Conservation (phyloP, 257 asterid genomes). For the Rehmannia glutinosa region DNA sequence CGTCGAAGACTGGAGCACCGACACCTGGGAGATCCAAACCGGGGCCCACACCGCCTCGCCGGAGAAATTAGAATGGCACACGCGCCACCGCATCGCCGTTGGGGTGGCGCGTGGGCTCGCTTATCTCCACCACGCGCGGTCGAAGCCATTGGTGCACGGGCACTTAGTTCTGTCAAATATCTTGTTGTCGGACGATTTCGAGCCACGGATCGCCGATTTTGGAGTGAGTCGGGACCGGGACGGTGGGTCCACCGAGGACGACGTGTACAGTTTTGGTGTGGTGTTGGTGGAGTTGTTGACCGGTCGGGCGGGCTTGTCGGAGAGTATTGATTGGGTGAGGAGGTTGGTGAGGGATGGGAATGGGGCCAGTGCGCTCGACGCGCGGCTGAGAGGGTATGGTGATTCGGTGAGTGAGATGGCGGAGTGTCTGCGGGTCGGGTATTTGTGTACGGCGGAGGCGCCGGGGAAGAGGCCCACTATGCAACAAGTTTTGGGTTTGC, state of each 20-base stretch:
- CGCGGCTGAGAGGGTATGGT: conserved; percentile 42
- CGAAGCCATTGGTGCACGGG: conserved; percentile 84
- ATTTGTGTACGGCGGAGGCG: conserved; percentile 79
- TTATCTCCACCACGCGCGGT: conserved; percentile 83
- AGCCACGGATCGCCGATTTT: conserved; percentile 76
- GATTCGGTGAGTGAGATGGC: conserved; percentile 73
- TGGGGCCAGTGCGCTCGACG: conserved; percentile 57
- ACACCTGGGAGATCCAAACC: conserved; percentile 77
- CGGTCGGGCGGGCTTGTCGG: conserved; percentile 38
- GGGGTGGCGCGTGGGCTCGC: conserved; percentile 98
- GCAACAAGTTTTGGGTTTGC: conserved; percentile 86
- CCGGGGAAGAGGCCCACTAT: conserved; percentile 75
- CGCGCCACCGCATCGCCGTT: conserved; percentile 95
- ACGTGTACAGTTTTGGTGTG: conserved; percentile 74
- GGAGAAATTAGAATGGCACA: conserved; percentile 76
- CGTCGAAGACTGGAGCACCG: conserved; percentile 91
- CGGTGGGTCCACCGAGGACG: conserved; percentile 47
- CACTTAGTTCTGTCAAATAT: conserved; percentile 60
- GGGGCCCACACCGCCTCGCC: conserved; percentile 37
- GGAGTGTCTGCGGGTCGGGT: conserved; percentile 85
- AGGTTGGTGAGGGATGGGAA: conserved; percentile 52
- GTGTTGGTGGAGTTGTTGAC: conserved; percentile 70
- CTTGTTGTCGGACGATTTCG: conserved; percentile 68
- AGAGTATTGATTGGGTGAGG: conserved; percentile 50
- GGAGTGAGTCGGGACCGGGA: conserved; percentile 36